phyloP scores from a whole-genome alignment of 805 yeast genomes.

The Candida hispaniensis region DNA sequence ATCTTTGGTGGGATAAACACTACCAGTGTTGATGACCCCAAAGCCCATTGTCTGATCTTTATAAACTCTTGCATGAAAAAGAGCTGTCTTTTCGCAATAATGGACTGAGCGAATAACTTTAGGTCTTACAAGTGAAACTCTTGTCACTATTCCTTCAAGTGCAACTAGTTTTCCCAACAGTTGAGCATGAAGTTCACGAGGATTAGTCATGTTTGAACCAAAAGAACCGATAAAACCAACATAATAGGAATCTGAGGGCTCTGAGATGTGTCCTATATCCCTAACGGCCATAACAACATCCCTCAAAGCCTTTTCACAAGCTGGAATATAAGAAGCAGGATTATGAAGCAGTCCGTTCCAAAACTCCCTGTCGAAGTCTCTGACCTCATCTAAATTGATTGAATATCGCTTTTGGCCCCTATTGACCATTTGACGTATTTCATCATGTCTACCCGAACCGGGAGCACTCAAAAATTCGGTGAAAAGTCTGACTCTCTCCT shows the following conservation, averaged over 20 bases:
- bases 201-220: constrained; percentile 78
- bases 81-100: constrained; percentile 72
- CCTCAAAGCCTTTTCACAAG: constrained; percentile 75
- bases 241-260: constrained; percentile 54
- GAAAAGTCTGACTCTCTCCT: constrained; percentile 7
- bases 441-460: constrained; percentile 34
- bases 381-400: constrained; percentile 74
- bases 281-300: constrained; percentile 68
- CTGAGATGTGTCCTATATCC: constrained; percentile 46
- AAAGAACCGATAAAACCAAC: constrained; percentile 83
- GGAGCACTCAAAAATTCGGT: constrained; percentile 10
- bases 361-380: constrained; percentile 67
- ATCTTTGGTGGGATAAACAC: constrained; percentile 88
- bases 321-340: constrained; percentile 82
- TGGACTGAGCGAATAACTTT: constrained; percentile 86
- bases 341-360: constrained; percentile 64
- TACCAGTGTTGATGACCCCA: constrained; percentile 70
- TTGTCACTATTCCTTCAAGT: constrained; percentile 89
- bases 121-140: constrained; percentile 88
- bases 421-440: constrained; percentile 61
- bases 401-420: constrained; percentile 55
- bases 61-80: constrained; percentile 85
- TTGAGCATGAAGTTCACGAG: constrained; percentile 71
- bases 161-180: constrained; percentile 74
- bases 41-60: constrained; percentile 87